Evolutionary conservation across 2,329 filamentous ascomycete species (phyloP).

Genomic region (Teratosphaeriaceae sp.): DNA sequence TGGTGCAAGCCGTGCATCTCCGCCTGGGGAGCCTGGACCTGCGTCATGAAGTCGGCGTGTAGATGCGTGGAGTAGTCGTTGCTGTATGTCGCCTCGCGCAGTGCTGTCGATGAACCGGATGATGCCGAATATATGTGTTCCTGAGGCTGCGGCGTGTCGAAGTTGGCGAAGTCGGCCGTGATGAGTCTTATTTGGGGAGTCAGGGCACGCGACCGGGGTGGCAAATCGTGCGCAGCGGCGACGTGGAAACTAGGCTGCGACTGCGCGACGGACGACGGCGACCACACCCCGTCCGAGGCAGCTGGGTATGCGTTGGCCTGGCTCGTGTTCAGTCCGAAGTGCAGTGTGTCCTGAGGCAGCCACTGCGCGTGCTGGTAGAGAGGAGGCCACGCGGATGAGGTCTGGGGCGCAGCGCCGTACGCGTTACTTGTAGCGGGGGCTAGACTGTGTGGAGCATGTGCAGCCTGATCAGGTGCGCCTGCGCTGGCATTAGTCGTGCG

Average conservation of each 20-base stretch:
- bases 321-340: too few relatives aligned
- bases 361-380: conserved; percentile 2
- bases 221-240: conserved; percentile 9
- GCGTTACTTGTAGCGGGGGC: conserved; percentile 1
- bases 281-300: conserved; percentile 3
- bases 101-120: conserved; percentile 14
- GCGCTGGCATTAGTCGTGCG: conserved; percentile 1
- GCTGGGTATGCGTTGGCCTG: conserved; percentile 10
- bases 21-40: conserved; percentile 6
- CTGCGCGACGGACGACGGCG: neutral
- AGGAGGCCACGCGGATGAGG: conserved; percentile 1
- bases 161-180: conserved; percentile 9
- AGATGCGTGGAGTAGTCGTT: conserved; percentile 3
- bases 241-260: conserved; percentile 4
- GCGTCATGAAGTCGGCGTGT: conserved; percentile 13
- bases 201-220: conserved; percentile 11
- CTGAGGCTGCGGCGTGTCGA: conserved; percentile 17
- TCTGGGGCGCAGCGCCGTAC: conserved; percentile 7
- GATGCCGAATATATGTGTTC: conserved; percentile 14
- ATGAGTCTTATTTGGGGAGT: conserved; percentile 20
- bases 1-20: conserved; percentile 4
- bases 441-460: neutral
- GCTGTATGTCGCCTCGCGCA: conserved; percentile 6
- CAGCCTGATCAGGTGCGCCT: conserved; percentile 5
- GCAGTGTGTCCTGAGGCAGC: conserved; percentile 13